phyloP scores from a whole-genome alignment of 1,284 basidiomycete genomes.

The Kwoniella shivajii region DNA sequence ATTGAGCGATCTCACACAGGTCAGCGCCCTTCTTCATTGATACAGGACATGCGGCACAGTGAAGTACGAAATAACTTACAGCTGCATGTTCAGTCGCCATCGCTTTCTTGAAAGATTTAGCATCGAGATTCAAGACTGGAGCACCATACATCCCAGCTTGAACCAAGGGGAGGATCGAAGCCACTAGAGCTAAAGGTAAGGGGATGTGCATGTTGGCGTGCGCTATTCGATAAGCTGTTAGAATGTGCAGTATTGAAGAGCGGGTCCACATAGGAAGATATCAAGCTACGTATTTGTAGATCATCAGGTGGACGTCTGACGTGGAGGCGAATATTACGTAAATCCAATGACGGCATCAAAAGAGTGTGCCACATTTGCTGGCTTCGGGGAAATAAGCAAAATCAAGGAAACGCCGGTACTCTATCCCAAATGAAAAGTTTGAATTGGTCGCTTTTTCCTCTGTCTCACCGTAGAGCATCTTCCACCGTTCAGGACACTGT shows the following conservation, averaged over 20 bases:
- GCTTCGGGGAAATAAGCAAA: background rate
- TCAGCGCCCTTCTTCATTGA: too few species aligned
- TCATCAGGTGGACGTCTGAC: constrained; percentile 9
- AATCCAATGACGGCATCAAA: background rate
- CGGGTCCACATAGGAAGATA: too few species aligned
- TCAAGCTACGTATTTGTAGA: background rate
- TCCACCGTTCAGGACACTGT: background rate
- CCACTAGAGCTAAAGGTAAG: constrained; percentile 36
- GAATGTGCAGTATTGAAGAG: background rate
- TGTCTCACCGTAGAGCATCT: background rate
- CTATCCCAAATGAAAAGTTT: background rate
- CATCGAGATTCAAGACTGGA: constrained; percentile 73
- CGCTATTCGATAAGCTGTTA: background rate
- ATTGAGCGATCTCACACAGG: too few species aligned
- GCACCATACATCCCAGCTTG: constrained; percentile 74
- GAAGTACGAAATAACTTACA: constrained; percentile 22
- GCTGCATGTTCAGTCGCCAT: constrained; percentile 74
- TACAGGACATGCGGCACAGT: background rate
- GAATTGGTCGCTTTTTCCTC: background rate
- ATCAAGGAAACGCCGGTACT: constrained; percentile 14
- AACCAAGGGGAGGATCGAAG: constrained; percentile 54
- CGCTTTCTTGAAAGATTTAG: constrained; percentile 69
- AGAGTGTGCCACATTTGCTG: background rate
- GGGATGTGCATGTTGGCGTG: constrained; percentile 11
- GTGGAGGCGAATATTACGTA: constrained; percentile 14